phyloP scores from a whole-genome alignment of 495 filamentous ascomycete genomes.

The Hyaloscypha variabilis region DNA sequence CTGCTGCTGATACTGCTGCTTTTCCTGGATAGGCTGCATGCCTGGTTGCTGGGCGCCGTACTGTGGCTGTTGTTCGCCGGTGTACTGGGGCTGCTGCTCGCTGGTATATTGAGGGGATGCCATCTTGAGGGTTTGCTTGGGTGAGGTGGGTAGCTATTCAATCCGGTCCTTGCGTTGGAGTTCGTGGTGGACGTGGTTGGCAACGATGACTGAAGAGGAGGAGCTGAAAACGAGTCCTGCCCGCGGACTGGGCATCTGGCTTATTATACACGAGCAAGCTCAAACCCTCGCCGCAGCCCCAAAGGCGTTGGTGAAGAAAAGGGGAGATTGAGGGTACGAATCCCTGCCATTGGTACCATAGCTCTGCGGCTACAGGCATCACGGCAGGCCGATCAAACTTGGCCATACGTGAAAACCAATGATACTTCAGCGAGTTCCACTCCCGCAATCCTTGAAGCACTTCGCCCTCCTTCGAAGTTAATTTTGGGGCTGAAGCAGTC shows the following conservation, averaged over 20 bases:
- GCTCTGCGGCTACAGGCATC: neutral
- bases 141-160: neutral
- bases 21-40: neutral
- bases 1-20: neutral
- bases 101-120: neutral
- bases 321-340: neutral
- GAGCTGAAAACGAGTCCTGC: too few species aligned
- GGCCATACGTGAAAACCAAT: neutral
- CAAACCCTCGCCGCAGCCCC: neutral
- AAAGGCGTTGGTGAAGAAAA: neutral
- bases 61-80: neutral
- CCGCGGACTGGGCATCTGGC: neutral
- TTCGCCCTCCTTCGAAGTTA: neutral
- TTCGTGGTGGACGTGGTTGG: neutral
- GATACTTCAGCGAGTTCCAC: too few species aligned
- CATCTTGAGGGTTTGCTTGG: neutral
- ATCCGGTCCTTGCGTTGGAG: neutral
- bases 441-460: neutral
- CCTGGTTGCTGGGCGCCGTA: neutral
- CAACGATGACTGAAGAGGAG: too few species aligned
- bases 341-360: neutral
- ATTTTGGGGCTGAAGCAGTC: neutral
- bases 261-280: neutral
- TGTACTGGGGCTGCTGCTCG: neutral
- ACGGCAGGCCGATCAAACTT: neutral